These are phyloP conservation scores for Penicillium egyptiacum DNA, from an alignment of 495 filamentous ascomycete genomes.

Conservation along the genomic window DNA sequence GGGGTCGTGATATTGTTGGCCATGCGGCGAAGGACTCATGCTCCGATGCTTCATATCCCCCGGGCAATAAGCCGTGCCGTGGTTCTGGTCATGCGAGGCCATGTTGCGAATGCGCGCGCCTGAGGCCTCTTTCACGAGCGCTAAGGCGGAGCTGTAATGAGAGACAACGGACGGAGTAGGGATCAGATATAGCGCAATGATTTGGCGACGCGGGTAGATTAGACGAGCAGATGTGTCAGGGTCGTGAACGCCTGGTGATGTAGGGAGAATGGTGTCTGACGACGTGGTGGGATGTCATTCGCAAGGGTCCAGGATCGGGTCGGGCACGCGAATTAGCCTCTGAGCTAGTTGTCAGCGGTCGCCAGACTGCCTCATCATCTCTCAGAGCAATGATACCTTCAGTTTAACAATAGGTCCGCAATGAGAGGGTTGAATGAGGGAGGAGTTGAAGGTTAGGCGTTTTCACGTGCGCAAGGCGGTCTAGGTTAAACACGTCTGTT, in stretches of 20 bases:
- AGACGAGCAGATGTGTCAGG: conserved; percentile 4
- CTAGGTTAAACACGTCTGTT: conserved; percentile 15
- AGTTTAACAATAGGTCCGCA: not conserved
- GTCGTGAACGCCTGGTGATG: conserved; percentile 9
- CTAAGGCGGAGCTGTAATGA: conserved; percentile 15
- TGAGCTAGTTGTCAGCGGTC: conserved; percentile 15
- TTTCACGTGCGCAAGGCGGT: conserved; percentile 37
- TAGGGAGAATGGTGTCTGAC: conserved; percentile 6
- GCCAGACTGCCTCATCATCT: conserved; percentile 4
- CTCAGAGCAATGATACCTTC: conserved; percentile 9
- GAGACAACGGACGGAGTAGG: not conserved
- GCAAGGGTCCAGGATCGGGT: conserved; percentile 11
- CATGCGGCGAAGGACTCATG: conserved; percentile 44
- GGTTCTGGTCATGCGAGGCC: conserved; percentile 40
- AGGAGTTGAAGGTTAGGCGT: conserved; percentile 16
- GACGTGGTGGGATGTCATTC: conserved; percentile 22
- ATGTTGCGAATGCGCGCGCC: conserved; percentile 25
- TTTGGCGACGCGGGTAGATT: not conserved
- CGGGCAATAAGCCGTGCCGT: conserved; percentile 31
- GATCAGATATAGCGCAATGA: not conserved
- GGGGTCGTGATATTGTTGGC: conserved; percentile 40
- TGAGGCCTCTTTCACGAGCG: conserved; percentile 22
- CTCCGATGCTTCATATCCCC: conserved; percentile 38
- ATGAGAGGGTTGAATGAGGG: conserved; percentile 3
- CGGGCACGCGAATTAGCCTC: conserved; percentile 5